phyloP scores from a whole-genome alignment of 345 rosid species.

The Adansonia digitata region DNA sequence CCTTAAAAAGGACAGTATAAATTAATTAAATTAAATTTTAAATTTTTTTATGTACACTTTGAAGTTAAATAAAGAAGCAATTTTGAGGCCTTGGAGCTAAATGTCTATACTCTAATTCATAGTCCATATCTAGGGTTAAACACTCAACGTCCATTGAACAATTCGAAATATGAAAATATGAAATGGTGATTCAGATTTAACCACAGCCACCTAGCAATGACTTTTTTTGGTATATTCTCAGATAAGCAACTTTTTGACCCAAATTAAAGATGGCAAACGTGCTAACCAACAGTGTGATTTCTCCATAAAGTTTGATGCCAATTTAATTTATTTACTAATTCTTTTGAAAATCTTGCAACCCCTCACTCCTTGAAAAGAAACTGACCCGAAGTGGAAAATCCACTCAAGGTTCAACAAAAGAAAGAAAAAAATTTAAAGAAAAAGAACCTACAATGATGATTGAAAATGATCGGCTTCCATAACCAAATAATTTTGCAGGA shows the following conservation, averaged over 20 bases:
- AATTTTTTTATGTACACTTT: no score
- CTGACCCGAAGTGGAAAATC: constrained; percentile 8
- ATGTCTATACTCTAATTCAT: background rate
- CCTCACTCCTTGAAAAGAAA: background rate
- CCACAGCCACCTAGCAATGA: background rate
- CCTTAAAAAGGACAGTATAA: no score
- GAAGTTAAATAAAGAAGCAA: no score
- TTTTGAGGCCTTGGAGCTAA: background rate
- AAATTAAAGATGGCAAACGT: background rate
- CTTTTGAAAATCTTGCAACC: background rate
- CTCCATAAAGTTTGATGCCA: background rate
- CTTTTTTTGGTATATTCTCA: background rate
- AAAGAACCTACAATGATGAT: background rate
- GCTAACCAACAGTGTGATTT: background rate
- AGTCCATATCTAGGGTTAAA: background rate
- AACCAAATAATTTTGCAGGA: constrained; percentile 32
- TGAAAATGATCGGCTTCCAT: background rate
- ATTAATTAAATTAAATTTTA: no score
- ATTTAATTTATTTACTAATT: background rate
- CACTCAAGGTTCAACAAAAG: background rate
- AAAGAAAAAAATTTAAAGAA: background rate
- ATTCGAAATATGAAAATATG: background rate
- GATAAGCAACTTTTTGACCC: background rate
- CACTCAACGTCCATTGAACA: no score
- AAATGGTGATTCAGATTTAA: background rate